Base-by-base conservation (phyloP, 2,329 filamentous ascomycete species). In the Cadophora gregata region DNA sequence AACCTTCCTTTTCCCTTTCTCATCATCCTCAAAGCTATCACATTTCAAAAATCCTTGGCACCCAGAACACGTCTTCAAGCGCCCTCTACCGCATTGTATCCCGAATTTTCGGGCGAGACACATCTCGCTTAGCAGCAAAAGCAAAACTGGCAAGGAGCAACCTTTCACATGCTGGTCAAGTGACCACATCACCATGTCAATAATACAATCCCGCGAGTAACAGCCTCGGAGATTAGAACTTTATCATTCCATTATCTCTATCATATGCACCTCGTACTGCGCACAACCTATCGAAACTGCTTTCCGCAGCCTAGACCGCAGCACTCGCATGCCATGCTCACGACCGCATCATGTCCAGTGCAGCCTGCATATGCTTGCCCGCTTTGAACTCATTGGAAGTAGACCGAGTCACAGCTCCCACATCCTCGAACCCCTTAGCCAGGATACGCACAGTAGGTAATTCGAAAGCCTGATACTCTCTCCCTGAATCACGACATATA, bases 391-490 rank as follows among this genome's bases (percentile, higher is more conserved):
- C 53, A 36, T 56, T 4, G 7, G n/a, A n/a, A n/a, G 2, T 31
- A 36, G 53, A 55, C 48, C 24, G 24, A 4, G n/a, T 21, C 3
- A 6, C 8, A 29, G 8, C 1, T 7, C 7, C 33, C 29, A 38
- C 45, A 38, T 48, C 51, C 14, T 42, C 47, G 16, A 31, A 25
- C 7, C 51, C 63, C 59, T 67, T 70, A 19, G 66, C 60, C 50
- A 64, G 70, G 36, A 76, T 70, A 62, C 67, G 67, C n/a, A 77
- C 63, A 27, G 67, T 67, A 12, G 75, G 75, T 12, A 77, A 62
- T 1, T 27, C 62, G 47, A 69, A 76, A 3, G 36, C 47, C 14
- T 68, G 51, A 61, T 76, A 75, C 16, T 70, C 70, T 62, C 36
- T 62, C 12, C 67, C 73, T 19, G 50, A 56, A n/a, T 70, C 67